Conservation (phyloP, 2,329 filamentous ascomycete genomes). For the Dichotomopilus funicola region DNA sequence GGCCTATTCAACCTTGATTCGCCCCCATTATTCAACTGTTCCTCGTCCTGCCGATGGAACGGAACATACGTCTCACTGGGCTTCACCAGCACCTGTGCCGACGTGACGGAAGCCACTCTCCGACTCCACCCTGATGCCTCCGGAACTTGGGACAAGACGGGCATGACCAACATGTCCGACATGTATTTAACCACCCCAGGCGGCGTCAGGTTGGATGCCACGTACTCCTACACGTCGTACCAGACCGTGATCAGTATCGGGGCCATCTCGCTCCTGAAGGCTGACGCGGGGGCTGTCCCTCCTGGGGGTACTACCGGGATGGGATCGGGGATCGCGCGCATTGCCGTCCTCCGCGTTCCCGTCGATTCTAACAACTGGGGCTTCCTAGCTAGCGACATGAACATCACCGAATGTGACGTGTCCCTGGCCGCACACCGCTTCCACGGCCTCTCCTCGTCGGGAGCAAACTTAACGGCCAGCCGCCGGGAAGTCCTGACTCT, state of each 20-base stretch:
- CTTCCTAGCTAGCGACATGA: not conserved
- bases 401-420: constrained; percentile 16
- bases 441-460: constrained; percentile 8
- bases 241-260: constrained; percentile 11
- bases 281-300: not conserved
- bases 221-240: constrained; percentile 1
- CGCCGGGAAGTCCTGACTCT: not conserved
- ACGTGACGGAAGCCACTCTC: constrained; percentile 18
- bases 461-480: not conserved
- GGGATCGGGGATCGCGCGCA: constrained; percentile 5
- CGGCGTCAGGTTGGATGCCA: constrained; percentile 2
- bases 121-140: not conserved
- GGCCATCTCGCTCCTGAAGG: not conserved
- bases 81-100: constrained; percentile 13
- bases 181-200: constrained; percentile 5
- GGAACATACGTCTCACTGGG: constrained; percentile 16
- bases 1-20: constrained; percentile 15
- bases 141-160: not conserved
- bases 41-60: constrained; percentile 17
- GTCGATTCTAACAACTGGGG: not conserved
- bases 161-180: not conserved
- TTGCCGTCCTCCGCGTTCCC: constrained; percentile 8
- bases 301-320: not conserved
- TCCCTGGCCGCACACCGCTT: constrained; percentile 11
- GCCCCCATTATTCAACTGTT: constrained; percentile 14